phyloP scores from a whole-genome alignment of 192 early-diverging fungal species.

The Mortierella claussenii region DNA sequence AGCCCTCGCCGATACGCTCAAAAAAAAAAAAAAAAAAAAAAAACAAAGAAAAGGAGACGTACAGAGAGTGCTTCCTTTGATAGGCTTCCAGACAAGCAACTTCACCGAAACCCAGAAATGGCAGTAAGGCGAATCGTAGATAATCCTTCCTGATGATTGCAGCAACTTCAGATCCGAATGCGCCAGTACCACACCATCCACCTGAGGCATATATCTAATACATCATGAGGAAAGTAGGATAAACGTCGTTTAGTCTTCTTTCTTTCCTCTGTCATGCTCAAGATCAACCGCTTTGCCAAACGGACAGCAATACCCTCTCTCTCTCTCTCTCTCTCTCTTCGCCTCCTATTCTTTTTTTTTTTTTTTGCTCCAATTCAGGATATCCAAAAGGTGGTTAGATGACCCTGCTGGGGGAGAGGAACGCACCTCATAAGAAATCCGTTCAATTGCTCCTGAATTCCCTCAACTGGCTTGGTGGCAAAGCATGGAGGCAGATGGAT shows the following conservation, averaged over 20 bases:
- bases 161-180: constrained; percentile 77
- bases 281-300: no score
- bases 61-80: constrained; percentile 70
- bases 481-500: constrained; percentile 77
- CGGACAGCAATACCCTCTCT: no score
- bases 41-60: constrained; percentile 26
- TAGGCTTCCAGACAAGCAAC: constrained; percentile 84
- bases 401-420: no score
- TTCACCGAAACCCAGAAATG: constrained; percentile 79
- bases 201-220: constrained; percentile 81
- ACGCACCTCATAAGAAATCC: constrained; percentile 78
- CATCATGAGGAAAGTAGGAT: neutral
- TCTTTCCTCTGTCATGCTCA: constrained; percentile 4
- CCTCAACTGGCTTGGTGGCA: constrained; percentile 62
- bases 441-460: constrained; percentile 72
- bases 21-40: no score
- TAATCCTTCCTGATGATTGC: constrained; percentile 70
- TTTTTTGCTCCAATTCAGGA: no score
- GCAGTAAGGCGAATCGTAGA: constrained; percentile 85
- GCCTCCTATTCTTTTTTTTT: no score
- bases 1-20: no score
- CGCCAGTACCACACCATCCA: constrained; percentile 87
- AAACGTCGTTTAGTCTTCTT: neutral
- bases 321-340: no score
- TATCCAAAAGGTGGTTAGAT: no score